Percentiles rank a stretch among this genome's conserved stretches.
These are phyloP conservation scores for Juncus inflexus DNA, from an alignment of 176 grass and related monocot species.

Conservation along the genomic window DNA sequence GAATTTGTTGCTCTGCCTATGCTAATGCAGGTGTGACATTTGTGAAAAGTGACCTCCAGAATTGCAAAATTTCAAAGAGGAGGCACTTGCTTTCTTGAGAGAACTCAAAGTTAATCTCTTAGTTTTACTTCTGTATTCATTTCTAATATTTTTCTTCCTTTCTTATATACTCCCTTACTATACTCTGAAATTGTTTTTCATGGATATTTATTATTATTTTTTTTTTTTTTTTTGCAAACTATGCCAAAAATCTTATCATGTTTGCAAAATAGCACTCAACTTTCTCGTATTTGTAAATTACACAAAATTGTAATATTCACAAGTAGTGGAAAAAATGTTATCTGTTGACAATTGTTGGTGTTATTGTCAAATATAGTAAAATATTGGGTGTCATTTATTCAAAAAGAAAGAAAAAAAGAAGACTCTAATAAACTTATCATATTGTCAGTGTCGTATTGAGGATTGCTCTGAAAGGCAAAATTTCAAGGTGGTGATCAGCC, in stretches of 20 bases:
- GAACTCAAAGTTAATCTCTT: constrained; percentile 50
- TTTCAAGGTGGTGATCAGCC: constrained; percentile 47
- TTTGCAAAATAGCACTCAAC: too few relatives aligned
- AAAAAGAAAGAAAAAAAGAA: not conserved
- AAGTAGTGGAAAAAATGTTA: not conserved
- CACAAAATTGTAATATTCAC: too few relatives aligned
- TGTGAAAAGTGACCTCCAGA: constrained; percentile 69
- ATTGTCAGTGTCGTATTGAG: constrained; percentile 5
- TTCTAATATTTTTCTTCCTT: constrained; percentile 26
- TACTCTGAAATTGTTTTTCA: constrained; percentile 23
- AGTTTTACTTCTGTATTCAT: constrained; percentile 15
- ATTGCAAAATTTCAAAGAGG: constrained; percentile 85
- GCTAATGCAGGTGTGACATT: constrained; percentile 70
- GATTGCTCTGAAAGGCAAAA: constrained; percentile 28
- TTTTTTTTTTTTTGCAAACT: too few relatives aligned
- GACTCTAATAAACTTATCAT: not conserved
- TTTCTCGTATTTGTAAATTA: too few relatives aligned
- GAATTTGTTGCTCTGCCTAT: constrained; percentile 35
- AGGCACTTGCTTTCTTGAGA: constrained; percentile 47
- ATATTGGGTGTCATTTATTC: not conserved
- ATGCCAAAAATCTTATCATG: too few relatives aligned
- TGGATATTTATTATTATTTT: not conserved
- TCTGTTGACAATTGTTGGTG: not conserved
- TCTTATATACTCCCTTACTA: not conserved
- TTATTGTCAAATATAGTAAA: not conserved